Conservation (phyloP, 2,329 filamentous ascomycete species). For the Penicillium sp. region DNA sequence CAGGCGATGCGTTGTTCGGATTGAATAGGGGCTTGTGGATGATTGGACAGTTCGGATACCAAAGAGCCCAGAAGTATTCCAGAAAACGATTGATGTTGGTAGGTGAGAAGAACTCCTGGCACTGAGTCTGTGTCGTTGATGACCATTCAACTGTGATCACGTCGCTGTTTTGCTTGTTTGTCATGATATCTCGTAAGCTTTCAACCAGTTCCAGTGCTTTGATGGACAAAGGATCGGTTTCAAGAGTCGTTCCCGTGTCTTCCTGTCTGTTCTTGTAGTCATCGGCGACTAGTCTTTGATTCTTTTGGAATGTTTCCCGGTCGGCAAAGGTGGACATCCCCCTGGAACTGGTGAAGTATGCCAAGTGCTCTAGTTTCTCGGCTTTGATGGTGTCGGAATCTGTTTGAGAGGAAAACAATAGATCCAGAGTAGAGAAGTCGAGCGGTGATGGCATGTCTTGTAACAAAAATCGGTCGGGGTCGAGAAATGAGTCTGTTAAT, state of each 20-base stretch:
- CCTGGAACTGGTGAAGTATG: slow-evolving; percentile 24
- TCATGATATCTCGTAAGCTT: slow-evolving; percentile 8
- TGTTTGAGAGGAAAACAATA: slow-evolving; percentile 12
- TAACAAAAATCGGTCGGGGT: not conserved
- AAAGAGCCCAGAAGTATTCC: slow-evolving; percentile 30
- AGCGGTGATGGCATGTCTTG: slow-evolving; percentile 4
- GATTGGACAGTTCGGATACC: slow-evolving; percentile 34
- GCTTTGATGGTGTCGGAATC: slow-evolving; percentile 14
- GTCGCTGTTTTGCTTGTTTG: slow-evolving; percentile 7
- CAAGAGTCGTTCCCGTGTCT: not conserved
- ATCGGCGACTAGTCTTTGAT: slow-evolving; percentile 18
- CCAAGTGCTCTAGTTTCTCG: slow-evolving; percentile 22
- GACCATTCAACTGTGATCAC: slow-evolving; percentile 20
- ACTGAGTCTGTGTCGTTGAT: slow-evolving; percentile 2
- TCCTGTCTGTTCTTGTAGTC: slow-evolving; percentile 6
- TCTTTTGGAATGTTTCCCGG: slow-evolving; percentile 14
- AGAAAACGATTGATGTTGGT: slow-evolving; percentile 24
- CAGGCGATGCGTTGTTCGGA: slow-evolving; percentile 8
- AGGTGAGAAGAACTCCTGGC: slow-evolving; percentile 23
- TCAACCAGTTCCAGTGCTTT: slow-evolving; percentile 15
- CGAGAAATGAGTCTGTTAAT: not conserved
- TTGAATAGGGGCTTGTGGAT: slow-evolving; percentile 30
- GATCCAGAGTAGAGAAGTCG: slow-evolving; percentile 21
- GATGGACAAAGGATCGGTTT: not conserved
- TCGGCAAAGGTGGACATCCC: slow-evolving; percentile 26